Conservation (phyloP, 345 rosid genomes). For the Ceriops tagal region DNA sequence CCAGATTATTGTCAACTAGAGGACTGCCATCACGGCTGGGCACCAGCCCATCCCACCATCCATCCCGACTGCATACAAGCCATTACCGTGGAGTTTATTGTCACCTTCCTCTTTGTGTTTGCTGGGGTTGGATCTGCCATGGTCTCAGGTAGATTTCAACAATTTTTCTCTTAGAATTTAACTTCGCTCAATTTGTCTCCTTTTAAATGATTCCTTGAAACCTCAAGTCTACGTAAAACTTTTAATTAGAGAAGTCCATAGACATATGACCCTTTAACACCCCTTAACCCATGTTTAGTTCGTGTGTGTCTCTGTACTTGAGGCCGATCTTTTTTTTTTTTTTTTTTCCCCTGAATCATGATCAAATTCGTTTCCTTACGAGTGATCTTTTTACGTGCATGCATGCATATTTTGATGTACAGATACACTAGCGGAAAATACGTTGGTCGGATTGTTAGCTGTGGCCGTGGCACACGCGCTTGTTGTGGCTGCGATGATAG, state of each 20-base stretch:
- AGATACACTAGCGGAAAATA: conserved; percentile 48
- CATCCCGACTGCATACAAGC: conserved; percentile 76
- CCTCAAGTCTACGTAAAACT: too few species aligned
- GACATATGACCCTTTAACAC: too few species aligned
- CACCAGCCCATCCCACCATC: too few species aligned
- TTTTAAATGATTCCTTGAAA: too few species aligned
- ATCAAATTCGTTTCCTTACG: not conserved
- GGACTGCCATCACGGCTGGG: too few species aligned
- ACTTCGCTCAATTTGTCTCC: too few species aligned
- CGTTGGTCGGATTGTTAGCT: conserved; percentile 52
- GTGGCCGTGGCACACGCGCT: conserved; percentile 86
- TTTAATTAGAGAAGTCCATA: too few species aligned
- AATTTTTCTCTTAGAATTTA: too few species aligned
- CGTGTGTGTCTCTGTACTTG: not conserved
- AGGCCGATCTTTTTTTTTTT: too few species aligned
- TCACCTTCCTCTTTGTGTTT: conserved; percentile 82
- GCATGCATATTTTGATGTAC: not conserved
- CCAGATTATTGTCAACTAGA: too few species aligned
- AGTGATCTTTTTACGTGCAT: not conserved
- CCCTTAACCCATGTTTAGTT: too few species aligned
- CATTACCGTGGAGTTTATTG: conserved; percentile 69
- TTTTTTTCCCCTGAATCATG: not conserved
- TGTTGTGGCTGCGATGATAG: conserved; percentile 80
- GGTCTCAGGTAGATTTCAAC: conserved; percentile 48
- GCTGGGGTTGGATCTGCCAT: conserved; percentile 83